phyloP scores from a whole-genome alignment of 805 yeast species.

The Debaryomyces castellii region DNA sequence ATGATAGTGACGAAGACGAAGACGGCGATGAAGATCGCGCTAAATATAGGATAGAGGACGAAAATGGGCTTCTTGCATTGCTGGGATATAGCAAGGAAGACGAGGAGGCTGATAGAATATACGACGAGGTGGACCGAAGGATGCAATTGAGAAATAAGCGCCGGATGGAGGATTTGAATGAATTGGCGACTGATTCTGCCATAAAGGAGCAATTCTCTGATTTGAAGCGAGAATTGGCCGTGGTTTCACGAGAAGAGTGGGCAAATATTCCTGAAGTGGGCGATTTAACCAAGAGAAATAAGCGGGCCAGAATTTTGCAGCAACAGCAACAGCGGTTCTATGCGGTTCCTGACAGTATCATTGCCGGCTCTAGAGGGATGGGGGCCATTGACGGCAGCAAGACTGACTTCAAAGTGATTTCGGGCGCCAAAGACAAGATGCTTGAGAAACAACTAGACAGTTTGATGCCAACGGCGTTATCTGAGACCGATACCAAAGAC shows the following conservation, averaged over 20 bases:
- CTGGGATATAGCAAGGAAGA: slow-evolving; percentile 50
- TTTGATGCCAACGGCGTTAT: slow-evolving; percentile 13
- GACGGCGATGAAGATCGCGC: slow-evolving; percentile 9
- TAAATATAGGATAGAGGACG: slow-evolving; percentile 30
- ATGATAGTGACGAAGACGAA: slow-evolving; percentile 17
- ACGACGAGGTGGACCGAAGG: slow-evolving; percentile 63
- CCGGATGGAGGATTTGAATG: too few species aligned
- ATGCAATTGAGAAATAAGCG: slow-evolving; percentile 34
- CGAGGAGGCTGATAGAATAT: slow-evolving; percentile 75
- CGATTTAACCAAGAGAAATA: slow-evolving; percentile 79
- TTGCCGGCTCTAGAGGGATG: slow-evolving; percentile 29
- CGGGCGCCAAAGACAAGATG: slow-evolving; percentile 63
- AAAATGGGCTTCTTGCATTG: slow-evolving; percentile 31
- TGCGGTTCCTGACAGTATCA: slow-evolving; percentile 76
- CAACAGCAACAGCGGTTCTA: slow-evolving; percentile 69
- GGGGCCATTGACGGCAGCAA: slow-evolving; percentile 11
- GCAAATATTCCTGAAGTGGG: slow-evolving; percentile 79
- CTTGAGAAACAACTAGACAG: slow-evolving; percentile 54
- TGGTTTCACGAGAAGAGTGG: slow-evolving; percentile 75
- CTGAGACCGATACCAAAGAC: slow-evolving; percentile 32
- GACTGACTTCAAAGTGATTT: slow-evolving; percentile 53
- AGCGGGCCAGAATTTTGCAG: slow-evolving; percentile 62
- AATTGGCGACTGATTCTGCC: slow-evolving; percentile 11
- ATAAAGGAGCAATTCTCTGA: slow-evolving; percentile 55
- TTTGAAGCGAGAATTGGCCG: slow-evolving; percentile 59